phyloP scores from a whole-genome alignment of 139 green algal species.

The Micromonas commoda region DNA sequence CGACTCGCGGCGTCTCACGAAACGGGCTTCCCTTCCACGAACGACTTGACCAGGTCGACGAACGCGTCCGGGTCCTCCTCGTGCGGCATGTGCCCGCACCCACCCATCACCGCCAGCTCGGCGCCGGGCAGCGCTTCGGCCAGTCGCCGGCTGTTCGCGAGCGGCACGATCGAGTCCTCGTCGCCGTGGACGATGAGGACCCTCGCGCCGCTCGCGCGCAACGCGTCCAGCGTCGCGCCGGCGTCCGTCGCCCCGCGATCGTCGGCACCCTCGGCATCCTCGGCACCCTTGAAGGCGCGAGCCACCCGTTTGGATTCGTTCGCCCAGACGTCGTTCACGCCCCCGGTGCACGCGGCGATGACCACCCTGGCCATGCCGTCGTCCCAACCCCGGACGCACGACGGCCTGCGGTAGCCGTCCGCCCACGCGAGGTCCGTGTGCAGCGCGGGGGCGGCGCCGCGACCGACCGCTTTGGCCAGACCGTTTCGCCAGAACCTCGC shows the following conservation, averaged over 20 bases:
- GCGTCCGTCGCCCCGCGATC: no score
- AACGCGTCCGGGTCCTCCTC: conserved; percentile 75
- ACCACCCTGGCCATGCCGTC: conserved; percentile 60
- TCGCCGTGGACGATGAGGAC: conserved; percentile 35
- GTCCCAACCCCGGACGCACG: conserved; percentile 61
- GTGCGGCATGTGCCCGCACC: conserved; percentile 61
- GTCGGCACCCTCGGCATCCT: not conserved
- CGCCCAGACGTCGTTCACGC: not conserved
- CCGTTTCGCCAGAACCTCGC: conserved; percentile 58
- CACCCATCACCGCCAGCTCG: conserved; percentile 41
- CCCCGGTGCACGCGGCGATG: conserved; percentile 36
- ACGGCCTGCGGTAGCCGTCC: conserved; percentile 54
- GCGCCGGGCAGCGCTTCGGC: conserved; percentile 51
- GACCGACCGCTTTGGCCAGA: conserved; percentile 40
- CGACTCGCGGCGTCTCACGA: no score
- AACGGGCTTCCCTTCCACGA: conserved; percentile 32
- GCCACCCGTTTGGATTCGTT: not conserved
- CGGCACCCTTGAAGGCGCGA: not conserved
- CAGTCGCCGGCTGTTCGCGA: conserved; percentile 63
- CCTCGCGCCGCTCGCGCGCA: not conserved
- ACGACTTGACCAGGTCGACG: conserved; percentile 48
- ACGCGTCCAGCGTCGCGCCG: no score
- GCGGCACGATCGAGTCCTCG: conserved; percentile 66
- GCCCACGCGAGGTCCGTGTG: conserved; percentile 38
- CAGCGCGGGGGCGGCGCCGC: conserved; percentile 27